A percentile compares a stretch with the other conserved stretches of the same genome.
These are phyloP conservation scores for Tausonia pullulans DNA, from an alignment of 1,284 basidiomycete species.

Conservation along the genomic window DNA sequence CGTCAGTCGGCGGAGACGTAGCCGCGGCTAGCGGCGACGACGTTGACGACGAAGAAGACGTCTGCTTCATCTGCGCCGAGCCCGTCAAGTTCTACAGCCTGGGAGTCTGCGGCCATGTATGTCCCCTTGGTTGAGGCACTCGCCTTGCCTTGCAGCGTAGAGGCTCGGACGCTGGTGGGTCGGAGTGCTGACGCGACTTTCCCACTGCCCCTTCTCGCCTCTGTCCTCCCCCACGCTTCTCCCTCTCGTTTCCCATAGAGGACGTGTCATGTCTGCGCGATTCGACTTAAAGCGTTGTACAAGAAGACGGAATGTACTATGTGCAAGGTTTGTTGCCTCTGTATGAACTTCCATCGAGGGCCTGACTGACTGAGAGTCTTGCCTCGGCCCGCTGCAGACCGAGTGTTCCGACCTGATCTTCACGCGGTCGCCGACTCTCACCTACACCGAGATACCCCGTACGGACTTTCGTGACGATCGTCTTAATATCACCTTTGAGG, in stretches of 20 bases:
- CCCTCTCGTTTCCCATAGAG: constrained; percentile 27
- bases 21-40: not conserved
- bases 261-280: constrained; percentile 83
- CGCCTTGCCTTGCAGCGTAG: too few species aligned
- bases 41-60: constrained; percentile 35
- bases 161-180: too few species aligned
- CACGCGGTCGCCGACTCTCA: constrained; percentile 60
- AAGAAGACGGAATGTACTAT: constrained; percentile 90
- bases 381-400: constrained; percentile 42
- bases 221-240: not conserved
- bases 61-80: constrained; percentile 95
- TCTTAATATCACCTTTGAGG: constrained; percentile 76
- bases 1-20: too few species aligned
- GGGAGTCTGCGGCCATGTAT: constrained; percentile 73
- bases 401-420: constrained; percentile 72
- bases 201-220: not conserved
- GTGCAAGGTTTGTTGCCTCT: constrained; percentile 60
- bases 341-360: not conserved
- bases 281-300: constrained; percentile 85
- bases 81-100: constrained; percentile 81
- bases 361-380: not conserved
- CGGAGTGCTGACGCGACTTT: too few species aligned
- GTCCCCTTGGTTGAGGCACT: constrained; percentile 18
- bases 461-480: constrained; percentile 54
- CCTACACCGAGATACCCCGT: constrained; percentile 45